Evolutionary conservation across 371 early-diverging fungal species (phyloP).

Genomic region (Smittium culicis): DNA sequence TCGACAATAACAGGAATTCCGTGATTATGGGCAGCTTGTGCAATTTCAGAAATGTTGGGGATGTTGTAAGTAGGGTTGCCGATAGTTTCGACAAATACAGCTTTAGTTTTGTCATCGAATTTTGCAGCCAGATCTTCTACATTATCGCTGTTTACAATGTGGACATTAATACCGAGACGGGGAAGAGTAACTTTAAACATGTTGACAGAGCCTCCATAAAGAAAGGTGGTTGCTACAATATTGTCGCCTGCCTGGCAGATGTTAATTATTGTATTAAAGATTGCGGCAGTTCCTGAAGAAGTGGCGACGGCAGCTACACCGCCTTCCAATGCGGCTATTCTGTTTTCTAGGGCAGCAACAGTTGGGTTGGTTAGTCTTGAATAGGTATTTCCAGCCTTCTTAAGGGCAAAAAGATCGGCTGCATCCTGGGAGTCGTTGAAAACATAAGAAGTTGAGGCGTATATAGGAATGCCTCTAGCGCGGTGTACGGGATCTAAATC

Average conservation of each 20-base stretch:
- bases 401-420: slow-evolving; percentile 57
- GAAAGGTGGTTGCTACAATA: slow-evolving; percentile 56
- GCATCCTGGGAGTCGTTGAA: slow-evolving; percentile 65
- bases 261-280: no score
- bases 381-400: slow-evolving; percentile 60
- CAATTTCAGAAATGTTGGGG: slow-evolving; percentile 60
- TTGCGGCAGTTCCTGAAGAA: no score
- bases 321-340: no score
- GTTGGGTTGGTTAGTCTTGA: slow-evolving; percentile 76
- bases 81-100: slow-evolving; percentile 71
- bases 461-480: no score
- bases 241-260: no score
- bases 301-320: no score
- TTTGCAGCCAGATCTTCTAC: slow-evolving; percentile 47
- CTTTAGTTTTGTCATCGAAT: slow-evolving; percentile 74
- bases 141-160: no score
- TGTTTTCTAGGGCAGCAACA: slow-evolving; percentile 70
- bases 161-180: slow-evolving; percentile 65
- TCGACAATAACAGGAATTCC: slow-evolving; percentile 67
- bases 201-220: slow-evolving; percentile 83
- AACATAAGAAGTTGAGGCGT: slow-evolving; percentile 63
- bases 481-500: slow-evolving; percentile 40
- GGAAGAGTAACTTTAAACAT: slow-evolving; percentile 71
- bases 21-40: slow-evolving; percentile 58
- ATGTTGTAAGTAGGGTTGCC: slow-evolving; percentile 87